A percentile compares a stretch with the other conserved stretches of the same genome.
Conservation (phyloP, 23 red algal genomes). For the Pyropia yezoensis region DNA sequence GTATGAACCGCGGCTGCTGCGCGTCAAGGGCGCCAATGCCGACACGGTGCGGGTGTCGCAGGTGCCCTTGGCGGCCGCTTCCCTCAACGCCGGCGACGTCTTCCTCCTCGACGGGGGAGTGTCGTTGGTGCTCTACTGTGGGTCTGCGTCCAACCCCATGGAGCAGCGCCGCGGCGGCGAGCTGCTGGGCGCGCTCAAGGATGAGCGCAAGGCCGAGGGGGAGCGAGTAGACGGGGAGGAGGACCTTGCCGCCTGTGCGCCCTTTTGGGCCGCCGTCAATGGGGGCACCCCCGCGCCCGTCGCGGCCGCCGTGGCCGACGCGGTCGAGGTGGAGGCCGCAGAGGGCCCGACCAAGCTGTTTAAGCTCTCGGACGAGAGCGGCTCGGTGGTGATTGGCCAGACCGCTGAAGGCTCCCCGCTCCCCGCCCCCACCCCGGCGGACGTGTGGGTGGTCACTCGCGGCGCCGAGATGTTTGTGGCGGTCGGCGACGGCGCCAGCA, state of each 20-base stretch:
- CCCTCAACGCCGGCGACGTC: conserved; percentile 46
- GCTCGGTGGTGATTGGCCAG: conserved; percentile 25
- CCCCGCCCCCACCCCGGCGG: conserved; percentile 24
- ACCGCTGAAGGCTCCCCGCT: conserved; percentile 10
- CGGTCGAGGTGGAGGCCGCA: conserved; percentile 18
- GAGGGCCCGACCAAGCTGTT: conserved; percentile 10
- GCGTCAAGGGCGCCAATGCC: conserved; percentile 11
- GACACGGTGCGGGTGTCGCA: conserved; percentile 37
- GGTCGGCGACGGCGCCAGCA: conserved; percentile 21
- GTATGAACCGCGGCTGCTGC: conserved; percentile 43
- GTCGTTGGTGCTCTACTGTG: background rate
- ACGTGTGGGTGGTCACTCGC: conserved; percentile 32
- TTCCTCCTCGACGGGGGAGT: conserved; percentile 52
- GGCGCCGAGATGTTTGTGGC: conserved; percentile 31
- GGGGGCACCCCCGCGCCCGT: background rate
- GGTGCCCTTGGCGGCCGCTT: conserved; percentile 25
- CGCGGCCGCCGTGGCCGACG: conserved; percentile 10
- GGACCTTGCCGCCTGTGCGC: too few relatives aligned
- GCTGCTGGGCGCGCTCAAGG: too few relatives aligned
- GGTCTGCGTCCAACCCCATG: too few relatives aligned
- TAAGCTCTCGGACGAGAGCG: conserved; percentile 39
- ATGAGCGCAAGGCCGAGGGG: too few relatives aligned
- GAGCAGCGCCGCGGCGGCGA: too few relatives aligned
- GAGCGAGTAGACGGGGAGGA: too few relatives aligned
- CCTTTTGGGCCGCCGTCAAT: too few relatives aligned